These are phyloP conservation scores for Candida hispaniensis DNA, from an alignment of 805 yeast species.

Conservation along the genomic window DNA sequence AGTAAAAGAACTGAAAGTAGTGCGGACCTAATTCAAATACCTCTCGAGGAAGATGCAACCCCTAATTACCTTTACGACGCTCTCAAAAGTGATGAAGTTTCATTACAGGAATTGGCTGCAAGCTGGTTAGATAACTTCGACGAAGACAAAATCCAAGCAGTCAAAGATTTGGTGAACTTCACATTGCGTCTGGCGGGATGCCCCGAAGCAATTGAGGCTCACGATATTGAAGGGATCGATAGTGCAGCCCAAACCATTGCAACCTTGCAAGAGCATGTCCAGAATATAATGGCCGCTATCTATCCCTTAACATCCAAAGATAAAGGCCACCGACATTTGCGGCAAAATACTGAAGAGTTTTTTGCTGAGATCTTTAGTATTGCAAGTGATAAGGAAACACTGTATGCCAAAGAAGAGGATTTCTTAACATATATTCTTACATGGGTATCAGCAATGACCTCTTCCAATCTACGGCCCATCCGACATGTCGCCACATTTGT, in stretches of 20 bases:
- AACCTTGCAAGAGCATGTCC: constrained; percentile 54
- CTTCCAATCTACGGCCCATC: constrained; percentile 58
- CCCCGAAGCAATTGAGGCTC: constrained; percentile 51
- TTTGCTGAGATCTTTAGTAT: constrained; percentile 28
- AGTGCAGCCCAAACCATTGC: constrained; percentile 63
- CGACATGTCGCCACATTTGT: constrained; percentile 56
- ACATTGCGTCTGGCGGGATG: constrained; percentile 65
- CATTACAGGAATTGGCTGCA: constrained; percentile 43
- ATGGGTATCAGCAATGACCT: constrained; percentile 68
- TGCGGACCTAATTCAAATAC: constrained; percentile 8
- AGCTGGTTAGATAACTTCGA: constrained; percentile 48
- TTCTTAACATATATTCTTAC: constrained; percentile 44
- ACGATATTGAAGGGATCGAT: constrained; percentile 62
- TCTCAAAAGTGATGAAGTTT: constrained; percentile 37
- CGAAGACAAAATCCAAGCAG: constrained; percentile 36
- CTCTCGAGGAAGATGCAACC: constrained; percentile 11
- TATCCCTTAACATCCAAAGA: constrained; percentile 53
- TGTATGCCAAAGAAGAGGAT: constrained; percentile 23
- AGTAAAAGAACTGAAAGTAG: no score
- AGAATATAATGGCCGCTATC: constrained; percentile 53
- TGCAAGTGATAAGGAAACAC: constrained; percentile 9
- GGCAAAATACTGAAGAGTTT: constrained; percentile 45
- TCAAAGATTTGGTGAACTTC: constrained; percentile 57
- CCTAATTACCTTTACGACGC: constrained; percentile 30
- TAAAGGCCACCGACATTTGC: constrained; percentile 39